These are phyloP conservation scores for Fabrea salina DNA, from an alignment of 169 alveolate species.

Conservation along the genomic window DNA sequence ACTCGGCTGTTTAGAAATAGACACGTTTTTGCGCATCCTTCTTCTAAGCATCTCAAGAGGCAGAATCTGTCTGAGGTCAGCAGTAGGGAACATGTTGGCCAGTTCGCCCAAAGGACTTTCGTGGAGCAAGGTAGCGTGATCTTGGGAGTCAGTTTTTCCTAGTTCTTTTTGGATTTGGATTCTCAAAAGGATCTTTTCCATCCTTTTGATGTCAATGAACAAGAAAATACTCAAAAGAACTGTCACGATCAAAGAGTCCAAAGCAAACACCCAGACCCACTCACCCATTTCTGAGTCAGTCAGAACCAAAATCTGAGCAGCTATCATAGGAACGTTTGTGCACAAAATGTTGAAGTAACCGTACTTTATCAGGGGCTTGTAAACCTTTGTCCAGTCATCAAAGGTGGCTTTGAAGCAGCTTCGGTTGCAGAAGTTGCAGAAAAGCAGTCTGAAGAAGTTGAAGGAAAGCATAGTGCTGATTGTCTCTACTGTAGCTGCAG, in stretches of 20 bases:
- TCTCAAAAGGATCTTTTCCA: constrained; percentile 3
- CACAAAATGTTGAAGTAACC: constrained; percentile 13
- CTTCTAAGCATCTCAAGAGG: neutral
- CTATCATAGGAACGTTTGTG: neutral
- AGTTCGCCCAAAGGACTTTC: neutral
- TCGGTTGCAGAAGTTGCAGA: constrained; percentile 29
- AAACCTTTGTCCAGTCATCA: neutral
- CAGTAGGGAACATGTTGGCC: neutral
- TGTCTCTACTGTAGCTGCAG: neutral
- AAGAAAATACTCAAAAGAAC: neutral
- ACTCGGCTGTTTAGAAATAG: neutral
- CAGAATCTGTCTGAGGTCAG: neutral
- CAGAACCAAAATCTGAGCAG: constrained; percentile 1
- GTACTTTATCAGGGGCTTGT: constrained; percentile 14
- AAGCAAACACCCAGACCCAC: constrained; percentile 17
- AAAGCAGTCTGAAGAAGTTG: constrained; percentile 6
- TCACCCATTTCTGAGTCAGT: neutral
- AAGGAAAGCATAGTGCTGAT: neutral
- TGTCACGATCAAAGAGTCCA: constrained; percentile 20
- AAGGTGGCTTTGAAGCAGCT: constrained; percentile 1
- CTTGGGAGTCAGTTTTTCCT: neutral
- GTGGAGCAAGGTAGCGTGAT: neutral
- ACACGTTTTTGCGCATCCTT: neutral
- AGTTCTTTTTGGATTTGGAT: neutral
- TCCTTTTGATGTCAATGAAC: neutral